Percentiles rank a stretch among this genome's conserved stretches.
These are phyloP conservation scores for Penicillium verrucosum DNA, from an alignment of 2,329 filamentous ascomycete genomes.

Conservation along the genomic window DNA sequence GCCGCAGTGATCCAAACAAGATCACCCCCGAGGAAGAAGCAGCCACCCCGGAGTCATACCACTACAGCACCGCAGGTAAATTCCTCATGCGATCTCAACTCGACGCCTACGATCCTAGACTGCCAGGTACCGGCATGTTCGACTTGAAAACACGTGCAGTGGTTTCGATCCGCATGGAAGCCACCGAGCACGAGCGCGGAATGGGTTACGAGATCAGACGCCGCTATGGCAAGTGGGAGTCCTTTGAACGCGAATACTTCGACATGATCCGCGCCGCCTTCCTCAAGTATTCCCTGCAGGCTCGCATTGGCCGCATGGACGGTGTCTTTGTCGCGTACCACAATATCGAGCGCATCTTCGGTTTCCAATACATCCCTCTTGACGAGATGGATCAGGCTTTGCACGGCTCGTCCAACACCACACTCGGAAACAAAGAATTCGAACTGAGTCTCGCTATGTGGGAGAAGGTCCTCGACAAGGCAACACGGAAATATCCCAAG, in stretches of 20 bases:
- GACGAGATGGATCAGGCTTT: slow-evolving; percentile 84
- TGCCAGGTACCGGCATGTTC: slow-evolving; percentile 91
- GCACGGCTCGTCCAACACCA: slow-evolving; percentile 69
- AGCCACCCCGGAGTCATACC: slow-evolving; percentile 71
- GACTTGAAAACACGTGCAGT: slow-evolving; percentile 95
- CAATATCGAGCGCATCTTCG: slow-evolving; percentile 92
- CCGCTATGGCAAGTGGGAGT: slow-evolving; percentile 76
- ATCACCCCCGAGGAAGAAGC: slow-evolving; percentile 66
- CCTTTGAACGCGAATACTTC: slow-evolving; percentile 91
- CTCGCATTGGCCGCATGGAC: slow-evolving; percentile 96
- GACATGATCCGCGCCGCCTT: slow-evolving; percentile 96
- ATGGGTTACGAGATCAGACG: slow-evolving; percentile 81
- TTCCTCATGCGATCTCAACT: slow-evolving; percentile 94
- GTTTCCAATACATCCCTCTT: slow-evolving; percentile 89
- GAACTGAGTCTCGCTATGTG: slow-evolving; percentile 73
- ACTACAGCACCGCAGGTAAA: slow-evolving; percentile 82
- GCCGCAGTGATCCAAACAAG: slow-evolving; percentile 63
- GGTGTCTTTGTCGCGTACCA: slow-evolving; percentile 97
- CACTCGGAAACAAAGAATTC: slow-evolving; percentile 80
- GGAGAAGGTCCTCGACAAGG: slow-evolving; percentile 74
- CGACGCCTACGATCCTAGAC: slow-evolving; percentile 78
- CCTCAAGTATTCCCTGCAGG: slow-evolving; percentile 94
- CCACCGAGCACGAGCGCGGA: slow-evolving; percentile 66
- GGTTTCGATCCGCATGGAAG: slow-evolving; percentile 85
- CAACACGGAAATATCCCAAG: slow-evolving; percentile 70